Conservation (phyloP, 345 rosid species). For the Populus davidiana region DNA sequence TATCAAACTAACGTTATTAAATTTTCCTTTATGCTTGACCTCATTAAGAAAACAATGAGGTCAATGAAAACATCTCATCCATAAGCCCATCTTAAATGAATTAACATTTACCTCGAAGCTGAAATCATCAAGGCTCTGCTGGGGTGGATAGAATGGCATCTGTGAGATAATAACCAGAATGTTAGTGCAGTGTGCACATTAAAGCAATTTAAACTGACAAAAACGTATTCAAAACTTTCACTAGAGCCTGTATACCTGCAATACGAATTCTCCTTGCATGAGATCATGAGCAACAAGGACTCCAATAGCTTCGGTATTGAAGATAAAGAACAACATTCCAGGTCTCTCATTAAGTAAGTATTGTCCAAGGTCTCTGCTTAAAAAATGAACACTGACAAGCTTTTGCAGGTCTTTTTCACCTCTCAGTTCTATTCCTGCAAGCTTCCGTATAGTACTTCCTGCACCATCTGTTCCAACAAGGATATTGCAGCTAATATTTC, state of each 20-base stretch:
- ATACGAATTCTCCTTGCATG: conserved; percentile 76
- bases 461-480: conserved; percentile 93
- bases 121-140: conserved; percentile 74
- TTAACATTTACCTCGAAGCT: conserved; percentile 52
- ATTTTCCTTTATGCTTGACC: neutral
- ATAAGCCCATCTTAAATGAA: conserved; percentile 8
- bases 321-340: conserved; percentile 88
- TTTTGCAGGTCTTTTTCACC: conserved; percentile 86
- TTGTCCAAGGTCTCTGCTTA: conserved; percentile 71
- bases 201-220: conserved; percentile 3
- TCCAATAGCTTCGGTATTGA: conserved; percentile 84
- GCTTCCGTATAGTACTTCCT: conserved; percentile 70
- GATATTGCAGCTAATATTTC: conserved; percentile 51
- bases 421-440: conserved; percentile 51
- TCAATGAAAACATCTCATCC: neutral
- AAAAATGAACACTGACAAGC: conserved; percentile 86
- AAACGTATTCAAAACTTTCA: neutral
- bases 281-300: conserved; percentile 96
- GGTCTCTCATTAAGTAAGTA: conserved; percentile 68
- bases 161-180: conserved; percentile 30
- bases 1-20: neutral
- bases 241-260: conserved; percentile 57
- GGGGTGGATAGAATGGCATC: conserved; percentile 95
- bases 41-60: neutral
- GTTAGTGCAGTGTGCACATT: neutral